Percentiles rank a stretch among this genome's conserved stretches.
Evolutionary conservation across 2,329 filamentous ascomycete species (phyloP).

Genomic region (Neonectria faginata): DNA sequence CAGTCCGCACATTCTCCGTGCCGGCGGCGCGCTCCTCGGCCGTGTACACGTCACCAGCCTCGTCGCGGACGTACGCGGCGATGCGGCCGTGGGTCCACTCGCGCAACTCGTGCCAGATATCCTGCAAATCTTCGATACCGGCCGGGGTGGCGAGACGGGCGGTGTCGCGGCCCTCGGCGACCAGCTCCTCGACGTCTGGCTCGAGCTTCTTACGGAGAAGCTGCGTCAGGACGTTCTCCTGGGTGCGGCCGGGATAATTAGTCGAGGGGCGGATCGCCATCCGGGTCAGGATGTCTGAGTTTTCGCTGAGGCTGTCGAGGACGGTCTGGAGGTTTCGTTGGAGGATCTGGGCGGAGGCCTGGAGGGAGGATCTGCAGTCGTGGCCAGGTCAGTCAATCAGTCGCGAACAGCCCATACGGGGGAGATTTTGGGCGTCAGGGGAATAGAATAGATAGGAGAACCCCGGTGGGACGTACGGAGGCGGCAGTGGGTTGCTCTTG

Average conservation of each 20-base stretch:
- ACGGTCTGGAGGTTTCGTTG: conserved; percentile 77
- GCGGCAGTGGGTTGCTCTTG: conserved; percentile 73
- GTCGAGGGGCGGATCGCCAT: conserved; percentile 82
- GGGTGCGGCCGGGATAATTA: conserved; percentile 77
- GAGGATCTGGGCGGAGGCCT: conserved; percentile 78
- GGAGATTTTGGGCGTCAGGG: not conserved
- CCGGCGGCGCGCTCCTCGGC: conserved; percentile 75
- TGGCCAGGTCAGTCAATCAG: conserved; percentile 16
- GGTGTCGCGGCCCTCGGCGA: conserved; percentile 70
- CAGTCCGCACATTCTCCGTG: conserved; percentile 77
- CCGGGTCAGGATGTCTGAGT: conserved; percentile 75
- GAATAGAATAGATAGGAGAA: not conserved
- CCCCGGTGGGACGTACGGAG: conserved; percentile 62
- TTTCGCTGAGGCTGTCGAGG: conserved; percentile 72
- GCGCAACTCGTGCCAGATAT: conserved; percentile 66
- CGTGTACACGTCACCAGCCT: conserved; percentile 74
- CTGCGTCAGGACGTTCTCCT: conserved; percentile 73
- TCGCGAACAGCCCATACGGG: conserved; percentile 11
- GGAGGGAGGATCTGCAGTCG: conserved; percentile 71
- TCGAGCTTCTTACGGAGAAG: conserved; percentile 87
- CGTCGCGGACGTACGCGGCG: conserved; percentile 56
- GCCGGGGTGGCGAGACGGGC: conserved; percentile 58
- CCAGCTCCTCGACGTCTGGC: conserved; percentile 79
- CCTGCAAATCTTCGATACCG: conserved; percentile 58
- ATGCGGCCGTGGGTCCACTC: conserved; percentile 57